Evolutionary conservation across 306 rosid genomes (phyloP).

Genomic region (Cyamopsis tetragonoloba): DNA sequence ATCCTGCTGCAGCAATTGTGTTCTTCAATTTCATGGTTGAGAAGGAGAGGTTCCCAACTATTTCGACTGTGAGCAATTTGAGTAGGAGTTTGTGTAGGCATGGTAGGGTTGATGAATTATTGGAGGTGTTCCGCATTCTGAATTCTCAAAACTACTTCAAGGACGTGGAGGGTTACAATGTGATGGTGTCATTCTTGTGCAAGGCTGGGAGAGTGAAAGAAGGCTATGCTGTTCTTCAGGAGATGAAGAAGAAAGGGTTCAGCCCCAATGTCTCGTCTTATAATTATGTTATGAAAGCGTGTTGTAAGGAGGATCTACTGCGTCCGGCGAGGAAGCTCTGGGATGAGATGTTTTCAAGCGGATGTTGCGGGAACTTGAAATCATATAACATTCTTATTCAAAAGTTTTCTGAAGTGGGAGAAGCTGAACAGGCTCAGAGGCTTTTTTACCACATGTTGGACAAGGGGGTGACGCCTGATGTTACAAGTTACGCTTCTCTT

Average conservation of each 20-base stretch:
- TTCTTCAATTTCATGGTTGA: conserved; percentile 66
- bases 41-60: conserved; percentile 63
- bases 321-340: conserved; percentile 86
- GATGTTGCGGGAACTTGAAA: conserved; percentile 66
- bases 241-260: conserved; percentile 78
- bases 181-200: conserved; percentile 70
- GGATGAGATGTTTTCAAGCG: conserved; percentile 94
- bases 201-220: conserved; percentile 72
- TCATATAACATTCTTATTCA: conserved; percentile 70
- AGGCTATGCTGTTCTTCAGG: conserved; percentile 70
- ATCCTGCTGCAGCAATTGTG: conserved; percentile 52
- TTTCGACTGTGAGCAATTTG: conserved; percentile 56
- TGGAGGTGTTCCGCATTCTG: conserved; percentile 54
- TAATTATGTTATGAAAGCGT: conserved; percentile 78
- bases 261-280: conserved; percentile 54
- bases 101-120: conserved; percentile 52
- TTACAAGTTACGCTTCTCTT: conserved; percentile 54
- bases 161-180: conserved; percentile 65
- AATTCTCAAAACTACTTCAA: conserved; percentile 49
- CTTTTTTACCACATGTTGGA: conserved; percentile 67
- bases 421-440: conserved; percentile 68
- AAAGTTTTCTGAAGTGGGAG: conserved; percentile 68
- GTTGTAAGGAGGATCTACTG: conserved; percentile 75
- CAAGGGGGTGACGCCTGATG: conserved; percentile 58
- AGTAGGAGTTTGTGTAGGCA: conserved; percentile 61